Base-by-base conservation (phyloP, 1,284 basidiomycete species). In the Rhodotorula sp. region DNA sequence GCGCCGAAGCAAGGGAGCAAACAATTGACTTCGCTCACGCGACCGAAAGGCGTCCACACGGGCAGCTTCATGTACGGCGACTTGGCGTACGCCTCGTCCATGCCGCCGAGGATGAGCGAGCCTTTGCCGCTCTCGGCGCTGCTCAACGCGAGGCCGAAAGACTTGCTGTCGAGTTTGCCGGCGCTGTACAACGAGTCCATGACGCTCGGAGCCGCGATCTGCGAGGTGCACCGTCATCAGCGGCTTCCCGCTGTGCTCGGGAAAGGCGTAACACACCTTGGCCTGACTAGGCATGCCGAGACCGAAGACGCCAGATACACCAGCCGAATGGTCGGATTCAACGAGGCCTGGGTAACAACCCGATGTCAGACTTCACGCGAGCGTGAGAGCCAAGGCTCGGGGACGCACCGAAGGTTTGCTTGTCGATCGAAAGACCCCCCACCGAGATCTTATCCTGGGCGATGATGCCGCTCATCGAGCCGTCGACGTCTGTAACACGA, bases 341-440 rank as follows among this genome's bases (percentile, higher is more conserved):
- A 54, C 10, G 16, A 54, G 25, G 4, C 53, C 53, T 54, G n/a
- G 3, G 50, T 2, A 23, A 52, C 13, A 14, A 9, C 10, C 23
- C 21, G 23, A 25, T 34, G 34, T 34, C 5, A 34, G 34, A 34
- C 34, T 34, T 34, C 34, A 34, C 34, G 34, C 34, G 34, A 34
- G 34, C 34, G 34, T 34, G 34, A 34, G 34, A 34, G 34, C 34
- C 34, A 34, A 8, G 34, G 7, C 19, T 21, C 4, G 0, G 16
- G n/a, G 21, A 16, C 57, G 34, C 58, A 50, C 65, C 42, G 16
- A 66, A 60, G 14, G 23, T 1, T 27, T 67, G 65, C 27, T 56
- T 53, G 9, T 23, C 10, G 46, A 67, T 23, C 23, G 52, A 41
- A 21, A 54, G 41, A 4, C 65, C 65, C 16, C 50, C 65, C 45